A percentile compares a stretch with the other conserved stretches of the same genome.
Evolutionary conservation across 2,329 filamentous ascomycete genomes (phyloP).

Genomic region (Tolypocladium amazonense): DNA sequence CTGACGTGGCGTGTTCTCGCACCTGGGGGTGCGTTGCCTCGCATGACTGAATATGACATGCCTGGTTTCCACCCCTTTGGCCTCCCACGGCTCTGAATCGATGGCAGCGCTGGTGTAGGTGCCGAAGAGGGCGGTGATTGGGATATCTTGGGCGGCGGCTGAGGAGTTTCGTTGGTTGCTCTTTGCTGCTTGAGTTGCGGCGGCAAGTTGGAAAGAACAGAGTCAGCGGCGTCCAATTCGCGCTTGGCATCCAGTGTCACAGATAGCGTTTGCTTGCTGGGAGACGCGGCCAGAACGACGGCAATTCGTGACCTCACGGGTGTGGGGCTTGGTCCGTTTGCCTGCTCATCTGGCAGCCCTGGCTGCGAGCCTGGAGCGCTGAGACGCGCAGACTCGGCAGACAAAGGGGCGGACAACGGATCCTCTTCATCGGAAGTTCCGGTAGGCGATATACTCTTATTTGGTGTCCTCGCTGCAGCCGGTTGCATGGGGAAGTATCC

Average conservation of each 20-base stretch:
- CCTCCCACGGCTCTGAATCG: conserved; percentile 23
- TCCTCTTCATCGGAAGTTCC: conserved; percentile 11
- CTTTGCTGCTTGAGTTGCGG: conserved; percentile 2
- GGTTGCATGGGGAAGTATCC: background rate
- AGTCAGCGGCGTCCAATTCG: background rate
- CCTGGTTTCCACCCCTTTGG: conserved; percentile 33
- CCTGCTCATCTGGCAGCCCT: background rate
- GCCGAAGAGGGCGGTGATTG: background rate
- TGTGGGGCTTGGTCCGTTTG: background rate
- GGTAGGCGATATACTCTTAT: background rate
- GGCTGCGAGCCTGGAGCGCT: conserved; percentile 1
- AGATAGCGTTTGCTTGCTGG: conserved; percentile 2
- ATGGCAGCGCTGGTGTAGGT: background rate
- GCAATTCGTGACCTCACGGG: conserved; percentile 6
- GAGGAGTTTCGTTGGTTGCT: conserved; percentile 4
- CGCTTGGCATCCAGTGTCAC: conserved; percentile 3
- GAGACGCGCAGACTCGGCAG: background rate
- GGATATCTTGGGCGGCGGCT: conserved; percentile 3
- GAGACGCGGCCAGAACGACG: conserved; percentile 10
- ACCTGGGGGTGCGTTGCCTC: conserved; percentile 4
- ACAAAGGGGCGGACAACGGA: conserved; percentile 9
- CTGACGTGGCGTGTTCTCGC: conserved; percentile 12
- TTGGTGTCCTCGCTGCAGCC: background rate
- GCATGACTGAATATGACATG: conserved; percentile 16
- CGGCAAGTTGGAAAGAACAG: conserved; percentile 11